These are phyloP conservation scores for Selaginella moellendorffii DNA, from an alignment of 75 land plant genomes.

Conservation along the genomic window DNA sequence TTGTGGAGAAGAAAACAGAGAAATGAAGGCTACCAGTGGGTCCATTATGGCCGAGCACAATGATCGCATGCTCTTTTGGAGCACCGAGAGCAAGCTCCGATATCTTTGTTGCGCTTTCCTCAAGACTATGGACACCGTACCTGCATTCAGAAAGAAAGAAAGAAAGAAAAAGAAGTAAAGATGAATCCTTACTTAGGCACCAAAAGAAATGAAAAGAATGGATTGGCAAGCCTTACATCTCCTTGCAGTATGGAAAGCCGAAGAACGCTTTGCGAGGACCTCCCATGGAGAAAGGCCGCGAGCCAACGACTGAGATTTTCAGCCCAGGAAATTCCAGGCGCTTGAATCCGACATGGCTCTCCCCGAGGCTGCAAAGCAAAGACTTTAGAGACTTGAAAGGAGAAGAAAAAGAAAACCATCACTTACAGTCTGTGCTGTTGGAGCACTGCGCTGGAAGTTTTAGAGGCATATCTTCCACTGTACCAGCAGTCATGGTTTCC, in stretches of 20 bases:
- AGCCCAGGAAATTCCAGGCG: conserved; percentile 47
- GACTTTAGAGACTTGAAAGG: no score
- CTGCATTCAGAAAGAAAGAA: conserved; percentile 17
- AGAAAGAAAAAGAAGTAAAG: neutral
- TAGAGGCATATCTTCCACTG: neutral
- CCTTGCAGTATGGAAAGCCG: no score
- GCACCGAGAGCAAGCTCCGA: conserved; percentile 34
- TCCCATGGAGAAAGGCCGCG: conserved; percentile 80
- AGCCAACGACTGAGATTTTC: conserved; percentile 68
- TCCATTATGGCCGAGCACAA: conserved; percentile 87
- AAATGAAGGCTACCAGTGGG: conserved; percentile 60
- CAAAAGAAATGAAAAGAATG: no score
- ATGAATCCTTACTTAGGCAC: no score
- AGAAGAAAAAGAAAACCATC: no score
- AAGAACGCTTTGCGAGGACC: no score
- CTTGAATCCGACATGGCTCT: conserved; percentile 59
- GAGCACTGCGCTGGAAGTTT: no score
- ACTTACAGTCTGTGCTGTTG: no score
- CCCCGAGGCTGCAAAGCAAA: conserved; percentile 44
- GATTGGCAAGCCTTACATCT: no score
- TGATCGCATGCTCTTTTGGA: conserved; percentile 42
- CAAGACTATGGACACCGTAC: conserved; percentile 48
- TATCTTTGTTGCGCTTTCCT: conserved; percentile 61
- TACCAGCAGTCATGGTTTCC: conserved; percentile 90
- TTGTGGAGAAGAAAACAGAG: no score